Base-by-base conservation (phyloP, 2,329 filamentous ascomycete genomes). In the Karstenula rhodostoma region DNA sequence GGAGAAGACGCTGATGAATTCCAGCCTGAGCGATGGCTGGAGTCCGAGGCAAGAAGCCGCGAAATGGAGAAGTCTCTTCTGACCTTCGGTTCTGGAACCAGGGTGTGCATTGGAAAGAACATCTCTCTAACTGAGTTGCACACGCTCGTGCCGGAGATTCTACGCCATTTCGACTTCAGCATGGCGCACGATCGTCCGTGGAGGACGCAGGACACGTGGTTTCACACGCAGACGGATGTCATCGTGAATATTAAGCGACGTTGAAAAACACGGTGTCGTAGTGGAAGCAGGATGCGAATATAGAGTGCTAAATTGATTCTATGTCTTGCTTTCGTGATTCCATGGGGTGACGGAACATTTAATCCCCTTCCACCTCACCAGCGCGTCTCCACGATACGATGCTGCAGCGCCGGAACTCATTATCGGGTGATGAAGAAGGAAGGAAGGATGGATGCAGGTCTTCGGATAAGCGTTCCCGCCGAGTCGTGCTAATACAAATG, bases 1-100 rank as follows among this genome's bases (percentile, higher is more conserved):
- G 84, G 83, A 0, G 64, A 73, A 0, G 81, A 86, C 58, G 77
- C 79, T 0, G 77, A 84, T 22, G 59, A 64, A 0, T 86, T 81
- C 63, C 73, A 74, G 1, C 83, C 84, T 0, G 83, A 84, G 50
- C 74, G 84, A 3, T 86, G 83, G 83, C 68, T 86, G 7, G 58
- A 62, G 29, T 61, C 58, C 3, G 54, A 59, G 9, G 63, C 59
- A 13, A 53, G 44, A 23, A 63, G 32, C 23, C 61, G 56, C 37
- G 59, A 54, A 9, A 69, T 71, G 67, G 67, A 73, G 12, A 67
- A 65, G 53, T 52, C 48, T 35, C 56, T 73, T 47, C 29, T 70
- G 13, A 50, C 44, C 0, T 69, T 69, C 33, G 62, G 60, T 3
- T 57, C 65, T 32, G 70, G 68, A 15, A 70, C 67, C 4, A 63